Base-by-base conservation (phyloP, 2,329 filamentous ascomycete species). In the Phialocephala sp. region DNA sequence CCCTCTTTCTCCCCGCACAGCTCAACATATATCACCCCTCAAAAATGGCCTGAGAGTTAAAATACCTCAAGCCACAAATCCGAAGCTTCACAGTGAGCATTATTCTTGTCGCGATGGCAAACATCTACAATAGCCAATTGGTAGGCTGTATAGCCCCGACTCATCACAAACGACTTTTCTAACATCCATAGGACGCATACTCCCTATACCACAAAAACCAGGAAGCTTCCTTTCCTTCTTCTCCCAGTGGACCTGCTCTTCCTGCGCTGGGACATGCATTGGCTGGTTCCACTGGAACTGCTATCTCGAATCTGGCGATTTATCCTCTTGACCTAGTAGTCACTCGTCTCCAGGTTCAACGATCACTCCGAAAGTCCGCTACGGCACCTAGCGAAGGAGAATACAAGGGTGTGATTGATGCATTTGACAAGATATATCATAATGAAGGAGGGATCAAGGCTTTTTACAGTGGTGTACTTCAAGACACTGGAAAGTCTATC, bases 301-400 rank as follows among this genome's bases (percentile, higher is more conserved):
- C 91, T 18, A 84, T 94, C 66, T 91, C 93, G 12, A 94, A 94
- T 72, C 83, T 93, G 56, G 79, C 88, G 62, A 88, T 92, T 6
- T 96, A 97, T 76, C 94, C 93, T 1, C 85, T 97, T 64, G 91
- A 92, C 73, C 85, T 96, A 52, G 87, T 95, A 68, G 90, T 93
- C 63, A 93, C 93, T 32, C 87, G 93, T 35, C 84, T 97, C 56
- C 93, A 96, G 78, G 90, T 92, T 2, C 92, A 95, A 79, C 85
- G 85, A 47, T 86, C 86, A 71, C 78, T 88, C 18, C 80, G 78
- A 41, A 79, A 78, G 15, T 73, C 66, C 69, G 80, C 77, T 1
- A 56, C 56, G 3, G 52, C 59, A 8, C 62, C 66, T 9, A 59
- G 69, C n/a, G 58, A 69, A 20, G 80, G 79, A 39, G 83, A 87